Evolutionary conservation across 2,329 filamentous ascomycete genomes (phyloP), one percentile per base, ranked within the genome.

Genomic region (Colletotrichum spaethianum): DNA sequence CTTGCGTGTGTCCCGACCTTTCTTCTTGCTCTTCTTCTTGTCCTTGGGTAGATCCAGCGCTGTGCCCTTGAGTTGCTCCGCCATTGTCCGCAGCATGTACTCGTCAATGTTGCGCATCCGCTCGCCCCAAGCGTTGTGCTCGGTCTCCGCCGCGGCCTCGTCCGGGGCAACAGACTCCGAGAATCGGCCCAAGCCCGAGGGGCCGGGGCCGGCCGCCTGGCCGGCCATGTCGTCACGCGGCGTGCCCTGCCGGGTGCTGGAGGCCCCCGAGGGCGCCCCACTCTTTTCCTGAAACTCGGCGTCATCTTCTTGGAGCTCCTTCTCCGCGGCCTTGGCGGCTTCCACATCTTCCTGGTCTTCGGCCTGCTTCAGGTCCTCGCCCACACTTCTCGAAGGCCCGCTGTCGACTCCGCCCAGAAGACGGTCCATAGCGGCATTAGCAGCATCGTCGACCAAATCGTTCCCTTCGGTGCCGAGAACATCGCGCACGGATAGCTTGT

Each of bases 281-380:
- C 86, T 75, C 80, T 90, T 89, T 77, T 95, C 93, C 3, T 91
- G 91, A 75, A 97, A 97, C 78, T 97, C 95, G 5, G 91, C 93
- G 56, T 95, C 94, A 76, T 97, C 94, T 31, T 93, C 93, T 77
- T 94, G 91, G 57, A 96, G 92, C 80, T 99, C 96, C 78, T 93
- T 96, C 79, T 97, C 93, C 0, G 96, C 96, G 12, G 93, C 90
- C 63, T 93, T 93, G 2, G 96, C 96, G 0, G 96, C 96, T 33
- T 91, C 92, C 18, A 96, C 94, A 79, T 99, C 96, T 79, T 99
- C 96, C 59, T 90, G 90, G 77, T 99, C 96, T 82, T 99, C 96
- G 0, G 95, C 96, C 75, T 94, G 93, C 76, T 97, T 95, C 40
- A 99, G 91, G 0, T 92, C 94, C 20, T 92, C 89, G 4, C 92